Base-by-base conservation (phyloP, 176 grass and related monocot genomes). In the Thalia dealbata region DNA sequence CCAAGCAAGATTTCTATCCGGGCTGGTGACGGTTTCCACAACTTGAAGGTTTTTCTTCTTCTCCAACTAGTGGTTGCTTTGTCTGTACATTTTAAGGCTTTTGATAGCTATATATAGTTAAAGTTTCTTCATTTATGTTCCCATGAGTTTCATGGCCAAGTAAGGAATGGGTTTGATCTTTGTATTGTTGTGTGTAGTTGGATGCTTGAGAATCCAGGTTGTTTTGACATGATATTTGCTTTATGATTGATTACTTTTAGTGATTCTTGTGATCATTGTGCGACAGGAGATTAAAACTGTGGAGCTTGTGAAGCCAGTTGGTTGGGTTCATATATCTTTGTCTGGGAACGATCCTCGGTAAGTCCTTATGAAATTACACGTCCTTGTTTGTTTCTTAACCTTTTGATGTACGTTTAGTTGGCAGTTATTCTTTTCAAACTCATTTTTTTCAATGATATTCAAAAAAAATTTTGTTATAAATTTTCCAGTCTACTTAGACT, bases 1-100 rank as follows among this genome's bases (percentile, higher is more conserved):
- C 93, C 89, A 1, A 96, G 93, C 83, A 96, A 96, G 85, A 96
- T 96, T 69, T 92, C 93, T 68, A 82, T 96, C 18, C 72, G 89
- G 27, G 82, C 89, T 18, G 93, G 89, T 16, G 93, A 96, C 78
- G 89, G 93, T n/a, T 96, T 96, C 76, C 89, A 96, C 82, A 92
- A 96, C 81, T 73, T 96, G 52, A 96, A 96, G 89, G 93, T 96
- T 55, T 27, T 10, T 58, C 27, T 75, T 44, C 44, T 81, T 78
- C 50, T 25, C 18, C 19, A 45, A 42, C 16, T 76, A 72, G 23
- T 46, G 43, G 14, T 67, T 73, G 25, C 73, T 16, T 10, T 58
- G 16, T 69, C 51, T 59, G 18, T 52, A 29, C 13, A 12, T 54
- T 54, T 66, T 55, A 23, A 14, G 51, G 32, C 23, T 80, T 52